Evolutionary conservation across 495 filamentous ascomycete species (phyloP).

Genomic region (Xylona heveae): DNA sequence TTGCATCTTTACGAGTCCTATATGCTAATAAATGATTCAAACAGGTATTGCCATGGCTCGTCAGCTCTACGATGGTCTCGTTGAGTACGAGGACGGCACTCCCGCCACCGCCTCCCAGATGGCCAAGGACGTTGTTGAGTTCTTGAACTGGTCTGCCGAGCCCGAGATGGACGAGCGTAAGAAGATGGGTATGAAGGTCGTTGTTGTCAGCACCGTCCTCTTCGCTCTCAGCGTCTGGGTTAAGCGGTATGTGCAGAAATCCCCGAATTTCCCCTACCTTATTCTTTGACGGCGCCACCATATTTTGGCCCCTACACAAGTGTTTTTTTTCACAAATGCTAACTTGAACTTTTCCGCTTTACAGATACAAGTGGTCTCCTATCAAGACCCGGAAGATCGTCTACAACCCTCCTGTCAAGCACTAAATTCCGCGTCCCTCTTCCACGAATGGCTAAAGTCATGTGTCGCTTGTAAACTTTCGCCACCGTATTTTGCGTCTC

Average conservation of each 20-base stretch:
- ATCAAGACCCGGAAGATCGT: constrained; percentile 89
- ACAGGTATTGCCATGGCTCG: constrained; percentile 91
- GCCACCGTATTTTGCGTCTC: too few species aligned
- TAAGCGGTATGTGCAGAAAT: constrained; percentile 53
- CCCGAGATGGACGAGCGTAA: constrained; percentile 98
- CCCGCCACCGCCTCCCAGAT: constrained; percentile 91
- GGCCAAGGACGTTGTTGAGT: constrained; percentile 98
- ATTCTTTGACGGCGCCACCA: too few species aligned
- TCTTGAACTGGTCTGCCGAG: constrained; percentile 97
- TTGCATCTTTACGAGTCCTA: not conserved
- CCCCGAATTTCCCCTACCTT: too few species aligned
- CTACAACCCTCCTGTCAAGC: constrained; percentile 47
- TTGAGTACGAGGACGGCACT: constrained; percentile 96
- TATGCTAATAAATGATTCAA: not conserved
- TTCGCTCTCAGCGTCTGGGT: constrained; percentile 86
- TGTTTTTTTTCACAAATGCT: constrained; percentile 3
- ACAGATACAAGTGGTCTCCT: constrained; percentile 82
- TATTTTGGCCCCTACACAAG: not conserved
- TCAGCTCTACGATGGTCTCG: constrained; percentile 90
- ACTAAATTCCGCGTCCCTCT: too few species aligned
- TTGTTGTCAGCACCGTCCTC: constrained; percentile 55
- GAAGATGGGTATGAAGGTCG: constrained; percentile 95
- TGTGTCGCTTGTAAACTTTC: too few species aligned
- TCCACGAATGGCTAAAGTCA: too few species aligned
- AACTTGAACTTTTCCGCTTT: not conserved